Evolutionary conservation across 495 filamentous ascomycete genomes (phyloP).

Genomic region (Astrothelium subdiscretum): DNA sequence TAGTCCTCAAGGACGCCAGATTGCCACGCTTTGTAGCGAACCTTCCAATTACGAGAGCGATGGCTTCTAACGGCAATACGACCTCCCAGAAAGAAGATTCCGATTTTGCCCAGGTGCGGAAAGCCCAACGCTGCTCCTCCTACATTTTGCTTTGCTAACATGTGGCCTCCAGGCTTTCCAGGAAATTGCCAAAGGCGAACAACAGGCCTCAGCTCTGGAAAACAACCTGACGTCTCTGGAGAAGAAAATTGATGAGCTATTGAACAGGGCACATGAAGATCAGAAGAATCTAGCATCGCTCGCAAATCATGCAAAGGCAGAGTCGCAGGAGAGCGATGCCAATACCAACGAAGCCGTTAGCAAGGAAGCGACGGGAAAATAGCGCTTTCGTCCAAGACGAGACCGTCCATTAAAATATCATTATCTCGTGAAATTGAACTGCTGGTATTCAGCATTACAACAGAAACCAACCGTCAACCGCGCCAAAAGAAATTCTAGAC

Average conservation of each 20-base stretch:
- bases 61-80: neutral
- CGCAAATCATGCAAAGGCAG: neutral
- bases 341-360: neutral
- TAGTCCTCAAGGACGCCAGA: too few species aligned
- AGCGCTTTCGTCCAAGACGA: neutral
- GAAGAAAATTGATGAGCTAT: slow-evolving; percentile 41
- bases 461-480: too few species aligned
- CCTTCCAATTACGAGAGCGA: neutral
- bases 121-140: neutral
- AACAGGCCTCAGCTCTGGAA: slow-evolving; percentile 41
- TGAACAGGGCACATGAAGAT: slow-evolving; percentile 32
- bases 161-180: slow-evolving; percentile 19
- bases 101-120: slow-evolving; percentile 1
- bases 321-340: neutral
- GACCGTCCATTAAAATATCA: neutral
- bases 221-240: slow-evolving; percentile 41
- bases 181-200: slow-evolving; percentile 37
- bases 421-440: too few species aligned
- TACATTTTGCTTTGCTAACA: neutral
- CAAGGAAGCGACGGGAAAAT: neutral
- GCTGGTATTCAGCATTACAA: too few species aligned
- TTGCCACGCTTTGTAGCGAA: neutral
- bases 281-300: neutral
- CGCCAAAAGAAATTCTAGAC: too few species aligned
- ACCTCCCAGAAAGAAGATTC: neutral